Evolutionary conservation across 2,329 filamentous ascomycete species (phyloP), one percentile per base, ranked within the genome.

Genomic region (Sclerotinia spermophila): DNA sequence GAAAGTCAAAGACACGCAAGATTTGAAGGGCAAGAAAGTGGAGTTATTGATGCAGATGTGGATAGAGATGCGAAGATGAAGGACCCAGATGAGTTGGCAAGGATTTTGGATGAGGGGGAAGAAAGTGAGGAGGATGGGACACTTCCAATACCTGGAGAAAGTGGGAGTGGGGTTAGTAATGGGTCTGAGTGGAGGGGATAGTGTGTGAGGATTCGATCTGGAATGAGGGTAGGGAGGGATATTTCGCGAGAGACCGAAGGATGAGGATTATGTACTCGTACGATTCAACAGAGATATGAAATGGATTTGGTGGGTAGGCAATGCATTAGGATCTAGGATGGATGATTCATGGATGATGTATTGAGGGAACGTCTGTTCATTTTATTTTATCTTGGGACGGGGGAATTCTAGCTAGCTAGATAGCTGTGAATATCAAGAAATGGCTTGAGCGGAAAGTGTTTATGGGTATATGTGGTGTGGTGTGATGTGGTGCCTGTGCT

Each of bases 31-130:
- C 80, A 81, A 27, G 83, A 84, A 67, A 81, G 83, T 80, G 84
- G 72, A 77, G 83, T 73, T 81, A 85, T 61, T 81, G 83, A 68
- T 78, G 76, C 71, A 2, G 80, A 79, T 42, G 81, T 86, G 8
- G 88, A 90, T 75, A 86, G 87, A 0, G 88, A 90, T 76, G 88
- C 88, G 51, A 88, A 84, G 82, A 90, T 90, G 87, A 83, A 84
- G 74, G 88, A 90, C 72, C 88, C 88, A 0, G 88, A 90, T 77
- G 89, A 90, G 79, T 82, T 90, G 69, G 88, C 88, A 2, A 83
- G 82, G 71, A 87, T 84, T 15, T 80, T 90, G 56, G 87, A 89
- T 11, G 85, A 86, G 1, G 84, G 86, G 2, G 84, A 83, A 72
- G 77, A 76, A 60, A 77, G 77, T 70, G 73, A 71, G 15, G 71